These are phyloP conservation scores for Zasmidium angulare DNA, from an alignment of 2,329 filamentous ascomycete genomes.

Conservation along the genomic window DNA sequence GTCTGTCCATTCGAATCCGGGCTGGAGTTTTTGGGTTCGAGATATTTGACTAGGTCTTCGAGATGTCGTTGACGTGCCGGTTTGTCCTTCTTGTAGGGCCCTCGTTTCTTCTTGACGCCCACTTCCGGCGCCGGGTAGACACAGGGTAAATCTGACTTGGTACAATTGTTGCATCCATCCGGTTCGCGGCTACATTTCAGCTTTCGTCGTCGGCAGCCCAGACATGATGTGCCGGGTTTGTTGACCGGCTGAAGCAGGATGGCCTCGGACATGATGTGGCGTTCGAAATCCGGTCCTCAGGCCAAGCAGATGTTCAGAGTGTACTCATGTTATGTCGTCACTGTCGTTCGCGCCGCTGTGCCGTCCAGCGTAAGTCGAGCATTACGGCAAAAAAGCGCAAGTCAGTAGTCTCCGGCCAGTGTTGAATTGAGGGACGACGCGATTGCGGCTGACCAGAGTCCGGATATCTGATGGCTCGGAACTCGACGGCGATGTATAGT, in stretches of 20 bases:
- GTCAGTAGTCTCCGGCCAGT: too few species aligned
- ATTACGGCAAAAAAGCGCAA: background rate
- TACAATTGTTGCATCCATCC: conserved; percentile 29
- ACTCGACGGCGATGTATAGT: too few species aligned
- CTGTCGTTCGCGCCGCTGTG: background rate
- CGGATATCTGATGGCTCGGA: background rate
- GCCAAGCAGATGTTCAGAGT: background rate
- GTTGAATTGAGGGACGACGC: too few species aligned
- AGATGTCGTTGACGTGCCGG: conserved; percentile 29
- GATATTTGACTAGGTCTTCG: conserved; percentile 30
- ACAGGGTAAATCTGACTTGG: conserved; percentile 28
- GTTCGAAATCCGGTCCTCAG: background rate
- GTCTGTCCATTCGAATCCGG: conserved; percentile 1
- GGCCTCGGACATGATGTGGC: conserved; percentile 17
- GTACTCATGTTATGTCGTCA: background rate
- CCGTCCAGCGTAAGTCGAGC: background rate
- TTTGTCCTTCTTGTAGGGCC: conserved; percentile 34
- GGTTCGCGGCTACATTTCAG: conserved; percentile 30
- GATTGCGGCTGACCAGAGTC: background rate
- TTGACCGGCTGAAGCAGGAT: conserved; percentile 18
- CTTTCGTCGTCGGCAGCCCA: conserved; percentile 29
- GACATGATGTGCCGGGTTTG: conserved; percentile 30
- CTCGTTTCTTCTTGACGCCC: conserved; percentile 31
- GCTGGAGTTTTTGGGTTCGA: conserved; percentile 20
- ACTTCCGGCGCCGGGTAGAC: conserved; percentile 28